These are phyloP conservation scores for Graphiopsis chlorocephala DNA, from an alignment of 2,329 filamentous ascomycete species.

Conservation along the genomic window DNA sequence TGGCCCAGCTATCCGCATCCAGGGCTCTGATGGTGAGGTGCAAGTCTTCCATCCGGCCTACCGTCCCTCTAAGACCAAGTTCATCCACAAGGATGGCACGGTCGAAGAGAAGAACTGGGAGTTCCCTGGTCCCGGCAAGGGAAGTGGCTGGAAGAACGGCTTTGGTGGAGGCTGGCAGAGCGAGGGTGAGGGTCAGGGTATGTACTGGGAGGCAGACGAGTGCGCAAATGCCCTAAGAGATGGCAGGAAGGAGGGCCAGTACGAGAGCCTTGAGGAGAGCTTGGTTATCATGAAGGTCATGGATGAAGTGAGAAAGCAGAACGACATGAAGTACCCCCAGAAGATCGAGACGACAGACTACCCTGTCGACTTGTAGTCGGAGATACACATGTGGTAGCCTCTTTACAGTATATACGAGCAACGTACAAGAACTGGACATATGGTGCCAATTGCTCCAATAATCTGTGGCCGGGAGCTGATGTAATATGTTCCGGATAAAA, in stretches of 20 bases:
- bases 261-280: conserved; percentile 71
- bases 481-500: not conserved
- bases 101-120: conserved; percentile 48
- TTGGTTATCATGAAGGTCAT: conserved; percentile 80
- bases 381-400: not conserved
- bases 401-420: not conserved
- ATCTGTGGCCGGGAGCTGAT: not conserved
- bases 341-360: conserved; percentile 62
- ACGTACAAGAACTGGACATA: not conserved
- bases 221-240: conserved; percentile 72
- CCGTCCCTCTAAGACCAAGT: conserved; percentile 54
- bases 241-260: conserved; percentile 71
- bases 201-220: conserved; percentile 88
- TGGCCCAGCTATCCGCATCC: conserved; percentile 71
- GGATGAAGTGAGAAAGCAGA: conserved; percentile 66
- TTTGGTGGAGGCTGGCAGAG: conserved; percentile 44
- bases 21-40: conserved; percentile 78
- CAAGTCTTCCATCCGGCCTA: conserved; percentile 72
- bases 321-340: conserved; percentile 61
- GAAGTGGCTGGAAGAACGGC: conserved; percentile 48
- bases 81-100: conserved; percentile 42
- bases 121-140: conserved; percentile 47
- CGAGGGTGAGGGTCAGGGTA: conserved; percentile 68
- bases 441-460: not conserved
- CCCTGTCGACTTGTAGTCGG: conserved; percentile 40